These are phyloP conservation scores for Paspalum notatum DNA, from an alignment of 176 grass and related monocot species.

Conservation along the genomic window DNA sequence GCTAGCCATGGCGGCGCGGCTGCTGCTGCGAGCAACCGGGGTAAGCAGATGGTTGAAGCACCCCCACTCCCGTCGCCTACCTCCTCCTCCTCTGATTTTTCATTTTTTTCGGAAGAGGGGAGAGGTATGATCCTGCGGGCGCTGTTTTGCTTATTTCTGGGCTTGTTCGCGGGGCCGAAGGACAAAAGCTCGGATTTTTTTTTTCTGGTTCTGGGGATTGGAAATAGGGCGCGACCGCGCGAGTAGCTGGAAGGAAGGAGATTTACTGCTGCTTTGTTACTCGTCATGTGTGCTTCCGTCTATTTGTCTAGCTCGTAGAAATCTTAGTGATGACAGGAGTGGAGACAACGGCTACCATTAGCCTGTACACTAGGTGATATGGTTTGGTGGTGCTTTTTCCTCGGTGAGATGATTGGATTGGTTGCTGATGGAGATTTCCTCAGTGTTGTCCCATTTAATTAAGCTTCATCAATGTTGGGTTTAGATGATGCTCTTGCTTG, in stretches of 20 bases:
- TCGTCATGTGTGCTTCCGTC: background rate
- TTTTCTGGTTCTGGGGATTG: background rate
- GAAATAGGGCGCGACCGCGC: background rate
- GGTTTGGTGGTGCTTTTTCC: background rate
- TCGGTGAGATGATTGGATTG: background rate
- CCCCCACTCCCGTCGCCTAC: background rate
- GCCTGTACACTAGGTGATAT: background rate
- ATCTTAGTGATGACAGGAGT: background rate
- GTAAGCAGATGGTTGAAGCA: constrained; percentile 6
- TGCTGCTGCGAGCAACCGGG: constrained; percentile 39
- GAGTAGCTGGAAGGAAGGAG: background rate
- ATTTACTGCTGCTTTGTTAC: background rate
- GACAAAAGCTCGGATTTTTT: background rate
- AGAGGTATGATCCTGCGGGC: background rate
- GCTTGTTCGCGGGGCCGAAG: background rate
- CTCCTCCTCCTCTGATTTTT: background rate
- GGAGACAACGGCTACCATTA: background rate
- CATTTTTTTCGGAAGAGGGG: background rate
- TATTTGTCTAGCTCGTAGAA: background rate
- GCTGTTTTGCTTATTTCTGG: background rate
- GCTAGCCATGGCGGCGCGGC: constrained; percentile 46
- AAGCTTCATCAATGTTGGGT: background rate
- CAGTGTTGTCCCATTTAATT: background rate
- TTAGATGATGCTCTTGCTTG: background rate
- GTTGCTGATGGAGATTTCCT: background rate